Percentiles rank a stretch among this genome's conserved stretches.
Conservation (phyloP, 768 basidiomycete genomes). For the Mycena epipterygia region DNA sequence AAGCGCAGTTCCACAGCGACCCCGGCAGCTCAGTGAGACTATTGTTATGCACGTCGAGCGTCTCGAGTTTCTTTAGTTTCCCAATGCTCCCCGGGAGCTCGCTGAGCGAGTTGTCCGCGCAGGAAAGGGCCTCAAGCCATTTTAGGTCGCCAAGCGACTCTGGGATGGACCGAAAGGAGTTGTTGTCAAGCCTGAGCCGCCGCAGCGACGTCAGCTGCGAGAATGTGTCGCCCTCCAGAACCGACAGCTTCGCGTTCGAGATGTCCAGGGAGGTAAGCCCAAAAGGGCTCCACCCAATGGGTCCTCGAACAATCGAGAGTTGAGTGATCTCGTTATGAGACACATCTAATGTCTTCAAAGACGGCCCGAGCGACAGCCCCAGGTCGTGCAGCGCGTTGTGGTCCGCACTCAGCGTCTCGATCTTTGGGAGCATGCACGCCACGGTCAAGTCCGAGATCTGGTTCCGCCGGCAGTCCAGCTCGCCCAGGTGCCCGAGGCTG, state of each 20-base stretch:
- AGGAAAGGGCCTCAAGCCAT: constrained; percentile 80
- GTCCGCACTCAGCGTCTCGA: constrained; percentile 81
- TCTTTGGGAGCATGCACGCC: constrained; percentile 75
- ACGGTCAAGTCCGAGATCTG: constrained; percentile 80
- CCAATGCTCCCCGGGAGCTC: constrained; percentile 84
- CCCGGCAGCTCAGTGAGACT: constrained; percentile 82
- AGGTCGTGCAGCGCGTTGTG: constrained; percentile 87
- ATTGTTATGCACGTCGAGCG: constrained; percentile 93
- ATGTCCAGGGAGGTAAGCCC: constrained; percentile 87
- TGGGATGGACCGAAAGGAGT: constrained; percentile 87
- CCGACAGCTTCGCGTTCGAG: constrained; percentile 89
- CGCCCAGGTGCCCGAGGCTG: constrained; percentile 69
- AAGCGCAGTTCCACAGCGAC: constrained; percentile 89
- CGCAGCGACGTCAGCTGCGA: constrained; percentile 80
- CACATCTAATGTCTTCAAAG: constrained; percentile 75
- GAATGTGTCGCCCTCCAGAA: constrained; percentile 81
- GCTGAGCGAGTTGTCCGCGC: constrained; percentile 92
- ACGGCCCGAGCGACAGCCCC: constrained; percentile 81
- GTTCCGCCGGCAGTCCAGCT: constrained; percentile 91
- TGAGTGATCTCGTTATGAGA: constrained; percentile 93
- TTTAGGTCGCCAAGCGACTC: constrained; percentile 84
- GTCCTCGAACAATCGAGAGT: constrained; percentile 70
- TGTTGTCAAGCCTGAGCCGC: constrained; percentile 84
- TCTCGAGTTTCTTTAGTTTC: constrained; percentile 77
- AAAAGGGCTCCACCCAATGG: constrained; percentile 58